Evolutionary conservation across 208 protist species (phyloP), one percentile per base, ranked within the genome.

Genomic region (Sergeia podlipaevii): DNA sequence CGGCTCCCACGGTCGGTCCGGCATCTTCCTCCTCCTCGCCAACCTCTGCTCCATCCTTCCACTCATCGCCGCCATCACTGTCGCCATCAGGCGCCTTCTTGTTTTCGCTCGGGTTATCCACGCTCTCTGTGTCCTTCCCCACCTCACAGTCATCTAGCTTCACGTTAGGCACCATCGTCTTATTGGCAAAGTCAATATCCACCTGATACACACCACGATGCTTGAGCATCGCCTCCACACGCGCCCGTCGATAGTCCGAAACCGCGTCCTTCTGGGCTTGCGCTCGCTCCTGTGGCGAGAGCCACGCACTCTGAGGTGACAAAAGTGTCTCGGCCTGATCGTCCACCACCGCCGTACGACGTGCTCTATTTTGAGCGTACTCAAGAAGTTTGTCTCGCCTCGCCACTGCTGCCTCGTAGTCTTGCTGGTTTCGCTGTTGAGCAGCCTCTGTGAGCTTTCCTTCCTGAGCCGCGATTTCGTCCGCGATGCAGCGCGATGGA

Each of bases 301-400:
- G 77, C 86, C 89, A 96, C 49, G 81, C 84, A 46, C 74, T 74
- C 46, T 91, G 70, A 18, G 85, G 77, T 2, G 77, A 61, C 36
- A 91, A 78, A 30, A 92, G 70, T 4, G 79, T 76, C 1, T 77
- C 80, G 0, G 72, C 69, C 65, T 96, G 85, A 52, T 96, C 89
- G 60, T 96, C 89, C 59, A 92, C 89, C 7, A 96, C 81, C 30
- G 56, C 85, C 11, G 84, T 93, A 7, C 81, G 79, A 61, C 87
- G 86, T 0, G 83, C 71, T 2, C 81, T 56, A 30, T 84, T 85
- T 29, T 72, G 52, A n/a, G 83, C 80, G 60, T 82, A 87, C 42
- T 85, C 74, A 18, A 96, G 70, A 27, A 96, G 67, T 0, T 64
- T 62, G 64, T 96, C 81, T 1, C 83, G 83, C 27, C 72, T 73